Conservation (phyloP, 2,329 filamentous ascomycete genomes). For the Fusarium annulatum region DNA sequence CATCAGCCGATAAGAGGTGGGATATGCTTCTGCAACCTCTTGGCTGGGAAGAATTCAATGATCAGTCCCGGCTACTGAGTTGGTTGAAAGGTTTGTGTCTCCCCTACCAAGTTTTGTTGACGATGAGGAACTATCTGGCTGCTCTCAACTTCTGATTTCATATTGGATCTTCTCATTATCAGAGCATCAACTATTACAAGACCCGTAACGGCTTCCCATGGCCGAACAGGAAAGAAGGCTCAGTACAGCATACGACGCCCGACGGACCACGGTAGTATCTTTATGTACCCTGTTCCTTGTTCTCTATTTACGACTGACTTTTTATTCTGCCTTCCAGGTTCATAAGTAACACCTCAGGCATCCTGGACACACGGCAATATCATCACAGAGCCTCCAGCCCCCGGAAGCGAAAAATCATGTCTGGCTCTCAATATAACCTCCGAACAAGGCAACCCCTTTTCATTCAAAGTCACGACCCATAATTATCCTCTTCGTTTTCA, state of each 20-base stretch:
- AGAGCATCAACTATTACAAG: neutral
- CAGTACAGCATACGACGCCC: neutral
- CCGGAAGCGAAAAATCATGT: neutral
- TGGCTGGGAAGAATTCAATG: no score
- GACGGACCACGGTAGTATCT: no score
- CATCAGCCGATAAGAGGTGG: neutral
- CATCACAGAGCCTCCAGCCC: neutral
- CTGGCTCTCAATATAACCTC: no score
- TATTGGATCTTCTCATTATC: rapidly evolving
- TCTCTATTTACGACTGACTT: neutral
- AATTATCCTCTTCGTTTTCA: rapidly evolving
- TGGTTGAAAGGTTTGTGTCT: neutral
- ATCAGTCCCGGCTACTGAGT: neutral
- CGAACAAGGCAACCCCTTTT: neutral
- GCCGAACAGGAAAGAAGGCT: rapidly evolving
- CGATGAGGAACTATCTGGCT: rapidly evolving
- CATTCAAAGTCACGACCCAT: neutral
- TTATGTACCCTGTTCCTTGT: rapidly evolving
- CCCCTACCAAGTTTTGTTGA: neutral
- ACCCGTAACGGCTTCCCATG: rapidly evolving
- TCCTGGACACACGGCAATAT: rapidly evolving
- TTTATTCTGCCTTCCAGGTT: rapidly evolving
- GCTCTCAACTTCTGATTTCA: no score
- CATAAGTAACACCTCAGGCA: rapidly evolving
- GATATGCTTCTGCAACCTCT: neutral